These are phyloP conservation scores for Nakazawaea molendinolei DNA, from an alignment of 805 yeast species.

Conservation along the genomic window DNA sequence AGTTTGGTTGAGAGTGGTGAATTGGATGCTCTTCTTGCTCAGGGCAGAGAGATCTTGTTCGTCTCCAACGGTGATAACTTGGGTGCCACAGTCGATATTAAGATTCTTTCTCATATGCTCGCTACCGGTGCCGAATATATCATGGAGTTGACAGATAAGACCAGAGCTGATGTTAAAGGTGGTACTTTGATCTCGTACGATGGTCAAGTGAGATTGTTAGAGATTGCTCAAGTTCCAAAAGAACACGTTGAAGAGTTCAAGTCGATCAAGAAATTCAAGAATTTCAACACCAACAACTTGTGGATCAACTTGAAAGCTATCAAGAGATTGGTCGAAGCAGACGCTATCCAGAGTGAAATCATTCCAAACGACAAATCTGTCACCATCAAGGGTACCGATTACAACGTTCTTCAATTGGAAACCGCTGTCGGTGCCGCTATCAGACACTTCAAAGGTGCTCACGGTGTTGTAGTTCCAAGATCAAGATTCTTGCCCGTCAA, in stretches of 20 bases:
- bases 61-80: constrained; percentile 98
- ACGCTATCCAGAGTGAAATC: constrained; percentile 83
- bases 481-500: constrained; percentile 96
- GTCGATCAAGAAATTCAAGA: constrained; percentile 94
- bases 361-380: constrained; percentile 91
- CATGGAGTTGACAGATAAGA: constrained; percentile 98
- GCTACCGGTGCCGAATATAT: constrained; percentile 89
- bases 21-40: constrained; percentile 78
- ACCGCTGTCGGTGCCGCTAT: constrained; percentile 99
- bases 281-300: constrained; percentile 95
- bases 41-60: constrained; percentile 91
- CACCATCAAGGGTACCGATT: constrained; percentile 67
- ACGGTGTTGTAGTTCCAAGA: constrained; percentile 98
- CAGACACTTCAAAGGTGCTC: constrained; percentile 90
- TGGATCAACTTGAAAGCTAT: constrained; percentile 96
- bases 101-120: constrained; percentile 87
- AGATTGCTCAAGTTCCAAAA: constrained; percentile 97
- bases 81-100: constrained; percentile 95
- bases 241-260: constrained; percentile 98
- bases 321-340: constrained; percentile 82
- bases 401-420: constrained; percentile 89
- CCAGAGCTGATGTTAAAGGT: constrained; percentile 99
- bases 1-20: constrained; percentile 85
- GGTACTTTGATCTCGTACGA: constrained; percentile 96
- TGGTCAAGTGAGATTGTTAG: constrained; percentile 89